Evolutionary conservation across 2,329 filamentous ascomycete species (phyloP), one percentile per base, ranked within the genome.

Genomic region (Colletotrichum liriopes): DNA sequence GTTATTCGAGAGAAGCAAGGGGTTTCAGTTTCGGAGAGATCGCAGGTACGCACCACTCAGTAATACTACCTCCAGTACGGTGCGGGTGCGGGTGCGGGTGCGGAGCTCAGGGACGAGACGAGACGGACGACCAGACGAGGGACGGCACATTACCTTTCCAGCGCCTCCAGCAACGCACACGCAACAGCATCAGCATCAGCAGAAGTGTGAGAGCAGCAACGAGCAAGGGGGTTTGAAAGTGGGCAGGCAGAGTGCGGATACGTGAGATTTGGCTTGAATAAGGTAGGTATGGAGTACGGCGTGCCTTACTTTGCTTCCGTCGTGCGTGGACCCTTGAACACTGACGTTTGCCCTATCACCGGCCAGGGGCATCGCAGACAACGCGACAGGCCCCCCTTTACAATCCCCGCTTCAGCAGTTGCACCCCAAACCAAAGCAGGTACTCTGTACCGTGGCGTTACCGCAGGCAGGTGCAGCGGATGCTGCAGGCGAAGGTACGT

Each of bases 11-110:
- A 70, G 70, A 52, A 68, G 64, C 72, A 73, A 72, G 68, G 72
- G 72, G 64, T 72, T 73, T 73, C 68, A 68, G 72, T 60, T 73
- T 72, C 68, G 68, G 69, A 68, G 67, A 65, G 72, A 72, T 73
- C 72, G 64, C 60, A 69, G 52, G 51, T 54, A 64, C n/a, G 43
- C 43, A 62, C 45, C 47, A 39, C 32, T 51, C 59, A 49, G 45
- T 5, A 51, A 35, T 37, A 49, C 47, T 51, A 39, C 29, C 43
- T 49, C 6, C 39, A 18, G 39, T 61, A 47, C 16, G n/a, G 47
- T 63, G 60, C 47, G 26, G 60, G 49, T 64, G 51, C 49, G 26
- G 37, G 37, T 68, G 51, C 68, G 43, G 59, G 56, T 72, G 69
- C 58, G 70, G 65, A 65, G 65, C 37, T 67, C 54, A 64, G 66